Percentiles rank a stretch among this genome's conserved stretches.
Conservation (phyloP, 2,329 filamentous ascomycete species). For the Calycina herbarum region DNA sequence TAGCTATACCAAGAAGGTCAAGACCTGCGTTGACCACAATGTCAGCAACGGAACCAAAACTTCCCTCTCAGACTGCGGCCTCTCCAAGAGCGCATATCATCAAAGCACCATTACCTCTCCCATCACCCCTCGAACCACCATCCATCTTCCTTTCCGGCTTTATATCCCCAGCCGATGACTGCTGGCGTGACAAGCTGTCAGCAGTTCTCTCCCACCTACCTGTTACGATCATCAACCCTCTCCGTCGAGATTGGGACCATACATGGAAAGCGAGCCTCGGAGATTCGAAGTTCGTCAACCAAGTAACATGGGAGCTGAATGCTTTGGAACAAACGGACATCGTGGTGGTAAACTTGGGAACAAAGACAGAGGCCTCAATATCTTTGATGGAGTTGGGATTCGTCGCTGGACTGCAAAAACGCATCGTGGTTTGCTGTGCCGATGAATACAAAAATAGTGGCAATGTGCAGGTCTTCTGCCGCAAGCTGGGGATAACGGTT, state of each 20-base stretch:
- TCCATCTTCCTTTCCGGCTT: conserved; percentile 60
- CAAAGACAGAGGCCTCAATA: conserved; percentile 51
- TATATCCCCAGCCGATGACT: conserved; percentile 41
- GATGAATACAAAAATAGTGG: conserved; percentile 57
- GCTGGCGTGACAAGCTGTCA: conserved; percentile 52
- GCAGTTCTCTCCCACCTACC: conserved; percentile 44
- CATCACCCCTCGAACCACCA: conserved; percentile 16
- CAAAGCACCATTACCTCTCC: conserved; percentile 22
- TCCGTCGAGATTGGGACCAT: conserved; percentile 56
- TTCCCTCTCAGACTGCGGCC: background rate
- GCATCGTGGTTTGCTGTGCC: conserved; percentile 52
- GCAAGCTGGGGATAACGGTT: conserved; percentile 47
- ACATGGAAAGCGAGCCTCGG: conserved; percentile 52
- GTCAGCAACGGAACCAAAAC: background rate
- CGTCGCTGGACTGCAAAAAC: conserved; percentile 45
- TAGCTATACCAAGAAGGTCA: background rate
- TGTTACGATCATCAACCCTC: conserved; percentile 59
- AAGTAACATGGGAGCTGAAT: conserved; percentile 62
- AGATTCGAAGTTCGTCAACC: conserved; percentile 49
- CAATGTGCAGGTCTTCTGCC: conserved; percentile 60
- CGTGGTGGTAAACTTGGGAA: conserved; percentile 58
- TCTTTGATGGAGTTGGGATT: conserved; percentile 63
- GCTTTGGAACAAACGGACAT: conserved; percentile 54
- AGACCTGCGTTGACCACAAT: background rate
- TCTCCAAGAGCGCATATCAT: background rate